A percentile compares a stretch with the other conserved stretches of the same genome.
phyloP scores from a whole-genome alignment of 2,329 filamentous ascomycete genomes.

The Sporothrix pallida region DNA sequence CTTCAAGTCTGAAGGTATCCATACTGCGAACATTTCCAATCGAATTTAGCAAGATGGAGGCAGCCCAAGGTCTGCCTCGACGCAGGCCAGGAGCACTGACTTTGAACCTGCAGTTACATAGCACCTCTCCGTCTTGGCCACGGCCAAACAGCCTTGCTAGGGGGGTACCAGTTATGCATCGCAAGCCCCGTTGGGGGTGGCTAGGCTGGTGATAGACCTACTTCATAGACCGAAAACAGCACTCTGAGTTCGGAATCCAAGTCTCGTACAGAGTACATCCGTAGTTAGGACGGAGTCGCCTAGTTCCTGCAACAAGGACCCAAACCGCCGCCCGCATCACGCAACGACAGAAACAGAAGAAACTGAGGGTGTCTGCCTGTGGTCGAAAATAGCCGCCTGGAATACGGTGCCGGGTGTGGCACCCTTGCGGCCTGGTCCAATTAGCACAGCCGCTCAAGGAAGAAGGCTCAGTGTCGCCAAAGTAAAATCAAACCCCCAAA shows the following conservation, averaged over 20 bases:
- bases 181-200: constrained; percentile 10
- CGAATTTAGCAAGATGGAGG: not conserved
- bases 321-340: not conserved
- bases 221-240: not conserved
- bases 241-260: not conserved
- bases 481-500: not conserved
- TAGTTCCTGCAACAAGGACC: not conserved
- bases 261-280: not conserved
- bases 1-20: not conserved
- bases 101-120: constrained; percentile 5
- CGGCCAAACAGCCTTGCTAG: not conserved
- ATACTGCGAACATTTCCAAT: constrained; percentile 1
- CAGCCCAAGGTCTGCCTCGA: constrained; percentile 7
- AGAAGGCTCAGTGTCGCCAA: not conserved
- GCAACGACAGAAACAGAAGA: not conserved
- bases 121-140: not conserved
- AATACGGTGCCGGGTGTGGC: not conserved
- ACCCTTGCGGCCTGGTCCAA: not conserved
- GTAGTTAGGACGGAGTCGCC: not conserved
- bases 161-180: not conserved
- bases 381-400: too few species aligned
- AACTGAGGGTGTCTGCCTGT: not conserved
- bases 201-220: not conserved
- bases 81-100: constrained; percentile 11
- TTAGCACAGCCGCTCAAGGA: not conserved